Evolutionary conservation across 441 rosid species (phyloP).

Genomic region (Biscutella laevigata): DNA sequence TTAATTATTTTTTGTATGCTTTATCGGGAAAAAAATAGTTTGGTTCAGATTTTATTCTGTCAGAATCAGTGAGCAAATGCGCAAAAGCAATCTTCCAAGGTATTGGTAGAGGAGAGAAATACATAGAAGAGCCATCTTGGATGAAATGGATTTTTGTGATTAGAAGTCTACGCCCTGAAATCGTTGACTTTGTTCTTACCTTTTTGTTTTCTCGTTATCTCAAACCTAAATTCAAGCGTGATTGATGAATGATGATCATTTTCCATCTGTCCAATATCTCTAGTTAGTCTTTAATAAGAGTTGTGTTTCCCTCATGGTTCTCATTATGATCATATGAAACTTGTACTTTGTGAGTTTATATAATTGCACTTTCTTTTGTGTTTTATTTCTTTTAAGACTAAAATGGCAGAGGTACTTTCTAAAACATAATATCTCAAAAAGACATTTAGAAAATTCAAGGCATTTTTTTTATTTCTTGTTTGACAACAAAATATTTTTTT

Average conservation of each 20-base stretch:
- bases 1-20: neutral
- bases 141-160: neutral
- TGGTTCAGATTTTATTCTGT: constrained; percentile 16
- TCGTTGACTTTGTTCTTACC: neutral
- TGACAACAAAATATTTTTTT: too few relatives aligned
- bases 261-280: neutral
- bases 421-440: too few relatives aligned
- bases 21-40: neutral
- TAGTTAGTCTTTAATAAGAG: neutral
- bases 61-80: constrained; percentile 9
- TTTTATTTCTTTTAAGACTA: too few relatives aligned
- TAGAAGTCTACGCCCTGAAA: constrained; percentile 12
- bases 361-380: too few relatives aligned
- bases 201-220: neutral
- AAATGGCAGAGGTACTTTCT: too few relatives aligned
- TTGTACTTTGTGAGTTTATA: neutral
- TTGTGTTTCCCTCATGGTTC: neutral
- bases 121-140: constrained; percentile 17
- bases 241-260: too few relatives aligned
- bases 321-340: too few relatives aligned
- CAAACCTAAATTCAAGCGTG: constrained; percentile 5
- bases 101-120: constrained; percentile 19
- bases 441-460: too few relatives aligned
- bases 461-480: too few relatives aligned
- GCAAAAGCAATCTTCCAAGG: constrained; percentile 19